Evolutionary conservation across 1,284 basidiomycete genomes (phyloP), one percentile per base, ranked within the genome.

Genomic region (Golubevia sp.): DNA sequence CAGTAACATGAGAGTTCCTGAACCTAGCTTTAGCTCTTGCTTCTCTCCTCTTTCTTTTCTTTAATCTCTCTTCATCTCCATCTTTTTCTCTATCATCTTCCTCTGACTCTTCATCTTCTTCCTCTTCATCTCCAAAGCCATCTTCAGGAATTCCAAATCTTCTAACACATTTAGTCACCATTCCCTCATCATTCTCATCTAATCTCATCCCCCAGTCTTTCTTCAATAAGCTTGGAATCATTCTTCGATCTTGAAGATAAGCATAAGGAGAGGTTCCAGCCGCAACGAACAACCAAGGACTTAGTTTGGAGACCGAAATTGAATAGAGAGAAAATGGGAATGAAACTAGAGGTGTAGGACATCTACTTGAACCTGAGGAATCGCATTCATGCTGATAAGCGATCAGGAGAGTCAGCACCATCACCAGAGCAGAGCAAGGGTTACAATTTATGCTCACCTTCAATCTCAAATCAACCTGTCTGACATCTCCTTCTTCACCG

Each of bases 191-290:
- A 74, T 23, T 86, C 85, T 55, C 60, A 4, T 62, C 56, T 11
- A 52, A 23, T 2, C 87, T 84, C 65, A 88, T 85, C 2, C 92
- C 92, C 91, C 92, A 94, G 72, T 92, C 89, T 60, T 87, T 87
- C 62, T 86, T 84, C 26, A 91, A 84, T 58, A 88, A 86, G 5
- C 90, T 87, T 6, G 90, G 89, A 18, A 88, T 85, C 83, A 93
- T 91, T 60, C 94, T 88, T 58, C 94, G 88, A 83, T 97, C 94
- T 76, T 93, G 95, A 1, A 97, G 87, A 83, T 91, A 94, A 0
- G 91, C 94, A 89, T 93, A 74, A 4, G 74, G 68, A 6, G 62
- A 59, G 27, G 68, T 79, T 3, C 86, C 86, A 0, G 86, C 86
- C 0, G 86, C 86, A 0, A 84, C 84, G 60, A 87, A 87, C 5